A percentile compares a stretch with the other conserved stretches of the same genome.
These are phyloP conservation scores for Fagopyrum tataricum DNA, from an alignment of 148 eudicot species.

Conservation along the genomic window DNA sequence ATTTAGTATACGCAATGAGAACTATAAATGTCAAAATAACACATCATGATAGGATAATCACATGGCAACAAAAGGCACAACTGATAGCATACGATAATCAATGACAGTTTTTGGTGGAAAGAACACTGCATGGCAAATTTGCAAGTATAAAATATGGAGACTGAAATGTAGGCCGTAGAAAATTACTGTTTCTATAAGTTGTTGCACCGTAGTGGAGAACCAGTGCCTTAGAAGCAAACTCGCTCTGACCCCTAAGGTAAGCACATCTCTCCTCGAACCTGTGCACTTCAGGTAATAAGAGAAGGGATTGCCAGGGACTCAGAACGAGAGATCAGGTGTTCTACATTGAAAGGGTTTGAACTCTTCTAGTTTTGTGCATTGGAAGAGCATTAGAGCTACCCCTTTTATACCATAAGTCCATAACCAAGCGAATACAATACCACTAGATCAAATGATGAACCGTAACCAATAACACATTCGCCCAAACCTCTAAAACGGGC, in stretches of 20 bases:
- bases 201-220: not conserved
- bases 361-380: not conserved
- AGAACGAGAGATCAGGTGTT: not conserved
- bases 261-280: slow-evolving; percentile 11
- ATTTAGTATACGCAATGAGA: not conserved
- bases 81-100: not conserved
- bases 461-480: not conserved
- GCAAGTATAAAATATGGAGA: not conserved
- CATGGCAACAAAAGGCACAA: not conserved
- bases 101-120: not conserved
- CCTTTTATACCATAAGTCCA: too few relatives aligned
- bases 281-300: slow-evolving; percentile 9
- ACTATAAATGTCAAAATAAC: not conserved
- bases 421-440: too few relatives aligned
- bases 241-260: not conserved
- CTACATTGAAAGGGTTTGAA: not conserved
- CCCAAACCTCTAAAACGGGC: not conserved
- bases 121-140: not conserved
- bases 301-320: slow-evolving; percentile 8
- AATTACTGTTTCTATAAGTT: not conserved
- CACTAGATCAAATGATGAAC: too few relatives aligned
- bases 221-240: not conserved
- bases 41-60: not conserved
- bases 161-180: not conserved
- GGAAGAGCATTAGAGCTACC: slow-evolving; percentile 1